Evolutionary conservation across 2,329 filamentous ascomycete species (phyloP).

Genomic region (Ceratocystis albifundus): DNA sequence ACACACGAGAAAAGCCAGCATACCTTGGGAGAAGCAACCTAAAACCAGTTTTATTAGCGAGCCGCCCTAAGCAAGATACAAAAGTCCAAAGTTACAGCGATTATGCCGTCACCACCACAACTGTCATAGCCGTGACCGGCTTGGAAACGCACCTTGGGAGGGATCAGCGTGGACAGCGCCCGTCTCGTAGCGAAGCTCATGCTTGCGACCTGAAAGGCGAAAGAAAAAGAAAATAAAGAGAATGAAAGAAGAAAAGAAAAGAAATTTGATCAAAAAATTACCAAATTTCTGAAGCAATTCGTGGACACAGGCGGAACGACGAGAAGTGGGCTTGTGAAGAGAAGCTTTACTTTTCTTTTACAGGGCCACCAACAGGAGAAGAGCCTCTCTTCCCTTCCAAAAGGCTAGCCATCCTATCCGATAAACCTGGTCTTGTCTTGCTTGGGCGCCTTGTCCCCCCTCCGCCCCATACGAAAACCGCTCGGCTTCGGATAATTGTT

Average conservation of each 20-base stretch:
- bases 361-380: too few species aligned
- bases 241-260: constrained; percentile 7
- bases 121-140: too few species aligned
- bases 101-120: too few species aligned
- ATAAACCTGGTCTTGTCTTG: constrained; percentile 15
- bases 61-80: too few species aligned
- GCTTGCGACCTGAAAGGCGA: constrained; percentile 11
- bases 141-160: constrained; percentile 68
- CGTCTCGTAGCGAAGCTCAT: constrained; percentile 91
- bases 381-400: constrained; percentile 6
- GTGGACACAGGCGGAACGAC: constrained; percentile 16
- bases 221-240: background rate
- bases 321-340: constrained; percentile 18
- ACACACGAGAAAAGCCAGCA: constrained; percentile 32
- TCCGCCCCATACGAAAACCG: constrained; percentile 38
- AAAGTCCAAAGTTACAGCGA: too few species aligned
- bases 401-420: background rate
- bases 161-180: constrained; percentile 95
- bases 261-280: constrained; percentile 19
- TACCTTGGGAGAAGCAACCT: constrained; percentile 81
- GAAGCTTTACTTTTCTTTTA: constrained; percentile 22
- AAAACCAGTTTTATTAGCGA: background rate
- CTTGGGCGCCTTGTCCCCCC: constrained; percentile 20
- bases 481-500: constrained; percentile 37
- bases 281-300: constrained; percentile 22